Base-by-base conservation (phyloP, 495 filamentous ascomycete species). In the Aspergillus ellipticus region DNA sequence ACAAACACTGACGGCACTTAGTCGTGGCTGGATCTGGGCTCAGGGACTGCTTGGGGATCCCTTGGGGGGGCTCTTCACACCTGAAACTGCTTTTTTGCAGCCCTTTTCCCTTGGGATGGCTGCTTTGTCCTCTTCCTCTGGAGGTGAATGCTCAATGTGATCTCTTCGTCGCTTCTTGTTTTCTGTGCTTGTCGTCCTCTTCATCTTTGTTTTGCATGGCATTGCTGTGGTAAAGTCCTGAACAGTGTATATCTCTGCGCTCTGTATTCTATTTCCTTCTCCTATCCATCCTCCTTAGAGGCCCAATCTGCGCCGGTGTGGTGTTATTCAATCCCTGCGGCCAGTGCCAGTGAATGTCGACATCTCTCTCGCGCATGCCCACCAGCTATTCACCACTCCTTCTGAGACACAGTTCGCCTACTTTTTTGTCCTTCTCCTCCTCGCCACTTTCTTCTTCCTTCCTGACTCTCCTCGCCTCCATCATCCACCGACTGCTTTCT, bases 1-100 rank as follows among this genome's bases (percentile, higher is more conserved):
- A 62, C 62, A 65, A 65, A 65, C 62, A 65, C 59, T 57, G 51
- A 47, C 58, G 51, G 54, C 48, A 51, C 46, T 51, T 19, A 56
- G 54, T 57, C 45, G 22, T 26, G 45, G 13, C 21, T 29, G 45
- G 22, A 29, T 51, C 49, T 51, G 39, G 33, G n/a, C 54, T 49
- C 28, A 51, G 35, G 35, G 15, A 13, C 50, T 49, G 19, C 42
- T 33, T 33, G 41, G 24, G 24, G 24, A 28, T 53, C 43, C 13
- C n/a, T 8, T 1, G 13, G 35, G 11, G 56, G 56, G 54, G 51
- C 39, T 49, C 33, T 52, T 53, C 24, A 21, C 49, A 21, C 46
- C 9, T 43, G 22, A 13, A n/a, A 28, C 53, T 42, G 51, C 46
- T 48, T 43, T 43, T 46, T 17, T 53, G 28, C 28, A 8, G 15